Evolutionary conservation across 202 grass and related monocot genomes (phyloP).

Genomic region (Zoysia matrella): DNA sequence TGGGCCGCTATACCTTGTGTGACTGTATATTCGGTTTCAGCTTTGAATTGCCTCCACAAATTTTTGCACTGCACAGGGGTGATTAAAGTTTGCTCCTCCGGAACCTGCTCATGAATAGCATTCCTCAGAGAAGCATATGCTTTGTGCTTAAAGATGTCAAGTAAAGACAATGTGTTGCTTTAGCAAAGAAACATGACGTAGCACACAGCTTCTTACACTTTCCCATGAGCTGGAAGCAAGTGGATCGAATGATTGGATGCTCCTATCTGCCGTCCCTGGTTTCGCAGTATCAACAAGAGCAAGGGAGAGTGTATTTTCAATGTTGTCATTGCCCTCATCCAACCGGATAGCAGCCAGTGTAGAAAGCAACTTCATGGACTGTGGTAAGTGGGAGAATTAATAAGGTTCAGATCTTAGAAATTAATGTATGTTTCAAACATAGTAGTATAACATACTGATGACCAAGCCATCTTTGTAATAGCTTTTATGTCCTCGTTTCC

Average conservation of each 20-base stretch:
- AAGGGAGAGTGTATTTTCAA: conserved; percentile 78
- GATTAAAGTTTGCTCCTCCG: conserved; percentile 78
- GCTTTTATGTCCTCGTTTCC: conserved; percentile 99
- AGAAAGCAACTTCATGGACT: conserved; percentile 99
- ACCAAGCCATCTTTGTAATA: conserved; percentile 93
- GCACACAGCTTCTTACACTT: conserved; percentile 60
- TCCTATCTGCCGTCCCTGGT: conserved; percentile 67
- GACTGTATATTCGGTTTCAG: conserved; percentile 80
- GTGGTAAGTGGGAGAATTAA: conserved; percentile 27
- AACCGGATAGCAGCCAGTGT: conserved; percentile 88
- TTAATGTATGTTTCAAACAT: conserved; percentile 1
- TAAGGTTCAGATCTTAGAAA: conserved; percentile 19
- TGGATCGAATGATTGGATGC: conserved; percentile 78
- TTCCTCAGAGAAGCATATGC: conserved; percentile 38
- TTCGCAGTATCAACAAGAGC: conserved; percentile 70
- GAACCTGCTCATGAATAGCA: conserved; percentile 57
- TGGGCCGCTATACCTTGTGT: conserved; percentile 96
- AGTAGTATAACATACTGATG: conserved; percentile 67
- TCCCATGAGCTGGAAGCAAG: conserved; percentile 97
- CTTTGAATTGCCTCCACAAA: conserved; percentile 57
- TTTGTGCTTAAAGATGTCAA: conserved; percentile 41
- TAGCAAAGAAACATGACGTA: conserved; percentile 16
- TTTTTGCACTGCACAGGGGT: conserved; percentile 95
- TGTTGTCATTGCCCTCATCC: conserved; percentile 81
- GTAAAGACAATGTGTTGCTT: conserved; percentile 27